Base-by-base conservation (phyloP, 108 stramenopile species). In the Cyclostephanos invisitatus region DNA sequence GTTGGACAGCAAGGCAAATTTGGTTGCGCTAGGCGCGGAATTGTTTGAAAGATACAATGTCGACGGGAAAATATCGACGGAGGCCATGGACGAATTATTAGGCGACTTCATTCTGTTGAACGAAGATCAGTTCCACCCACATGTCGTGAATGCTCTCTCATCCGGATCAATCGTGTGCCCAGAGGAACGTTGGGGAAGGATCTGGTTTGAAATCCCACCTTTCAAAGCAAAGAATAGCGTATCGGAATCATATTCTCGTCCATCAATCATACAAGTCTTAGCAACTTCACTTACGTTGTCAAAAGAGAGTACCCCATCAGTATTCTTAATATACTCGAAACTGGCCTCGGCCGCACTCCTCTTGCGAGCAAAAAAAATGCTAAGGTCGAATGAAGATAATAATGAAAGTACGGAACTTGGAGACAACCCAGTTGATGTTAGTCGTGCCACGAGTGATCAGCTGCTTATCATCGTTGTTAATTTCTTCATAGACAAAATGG, bases 31-130 rank as follows among this genome's bases (percentile, higher is more conserved):
- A 47, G 89, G 87, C 1, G 48, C 56, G 20, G 81, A 76, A 27
- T 74, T 94, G n/a, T 67, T 87, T 5, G 72, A 85, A 21, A 71
- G 91, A 57, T 95, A 91, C 73, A 70, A 68, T n/a, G 62, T 73
- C 20, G 42, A 56, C 14, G 61, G 77, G 46, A 84, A 76, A 15
- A 64, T 72, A 42, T 53, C 58, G 12, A 74, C 68, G 0, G 77
- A 73, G 5, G 90, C 80, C 46, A 59, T 84, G 40, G 81, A 64
- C 14, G 94, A 95, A 51, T 77, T 95, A 20, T 56, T 95, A 22
- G 81, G 82, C 20, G 89, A 95, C 61, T 89, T 92, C 62, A 64
- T 91, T 29, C 20, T 69, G 18, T 27, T 69, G 0, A 74, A 86
- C 59, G 84, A 80, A 36, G 84, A 75, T 22, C 64, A 78, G 32